Percentiles rank a stretch among this genome's conserved stretches.
Evolutionary conservation across 768 basidiomycete species (phyloP).

Genomic region (Lactarius indigo): DNA sequence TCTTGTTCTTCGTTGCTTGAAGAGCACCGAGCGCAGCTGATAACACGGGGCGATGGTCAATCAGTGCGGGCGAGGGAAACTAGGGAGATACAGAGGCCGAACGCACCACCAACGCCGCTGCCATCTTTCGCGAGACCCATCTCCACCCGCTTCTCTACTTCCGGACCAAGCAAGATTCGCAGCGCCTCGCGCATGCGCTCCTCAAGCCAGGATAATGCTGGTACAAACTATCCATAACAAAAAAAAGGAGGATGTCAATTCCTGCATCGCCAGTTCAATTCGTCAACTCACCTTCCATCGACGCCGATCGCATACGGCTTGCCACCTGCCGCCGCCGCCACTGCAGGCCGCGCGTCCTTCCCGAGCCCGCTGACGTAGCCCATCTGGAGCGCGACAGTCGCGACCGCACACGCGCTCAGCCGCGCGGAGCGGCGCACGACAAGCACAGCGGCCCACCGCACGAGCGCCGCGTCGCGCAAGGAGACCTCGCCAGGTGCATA

Average conservation of each 20-base stretch:
- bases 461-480: slow-evolving; percentile 54
- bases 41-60: slow-evolving; percentile 3
- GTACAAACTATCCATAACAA: slow-evolving; percentile 56
- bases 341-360: slow-evolving; percentile 30
- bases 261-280: background rate
- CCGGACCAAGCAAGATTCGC: slow-evolving; percentile 68
- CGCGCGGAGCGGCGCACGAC: slow-evolving; percentile 81
- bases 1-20: slow-evolving; percentile 62
- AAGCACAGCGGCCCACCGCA: slow-evolving; percentile 73
- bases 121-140: slow-evolving; percentile 97
- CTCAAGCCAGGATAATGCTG: slow-evolving; percentile 92
- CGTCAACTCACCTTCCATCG: slow-evolving; percentile 73
- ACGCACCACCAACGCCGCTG: slow-evolving; percentile 92
- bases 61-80: slow-evolving; percentile 12
- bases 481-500: slow-evolving; percentile 51
- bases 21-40: slow-evolving; percentile 86
- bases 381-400: slow-evolving; percentile 82
- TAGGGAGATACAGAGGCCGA: background rate
- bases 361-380: slow-evolving; percentile 52
- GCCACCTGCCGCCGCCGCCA: slow-evolving; percentile 32
- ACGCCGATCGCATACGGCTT: slow-evolving; percentile 77
- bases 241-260: background rate
- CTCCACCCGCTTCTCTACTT: slow-evolving; percentile 73
- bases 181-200: slow-evolving; percentile 70
- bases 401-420: slow-evolving; percentile 83